Conservation (phyloP, 192 early-diverging fungal genomes). For the Backusella liffmaniae region DNA sequence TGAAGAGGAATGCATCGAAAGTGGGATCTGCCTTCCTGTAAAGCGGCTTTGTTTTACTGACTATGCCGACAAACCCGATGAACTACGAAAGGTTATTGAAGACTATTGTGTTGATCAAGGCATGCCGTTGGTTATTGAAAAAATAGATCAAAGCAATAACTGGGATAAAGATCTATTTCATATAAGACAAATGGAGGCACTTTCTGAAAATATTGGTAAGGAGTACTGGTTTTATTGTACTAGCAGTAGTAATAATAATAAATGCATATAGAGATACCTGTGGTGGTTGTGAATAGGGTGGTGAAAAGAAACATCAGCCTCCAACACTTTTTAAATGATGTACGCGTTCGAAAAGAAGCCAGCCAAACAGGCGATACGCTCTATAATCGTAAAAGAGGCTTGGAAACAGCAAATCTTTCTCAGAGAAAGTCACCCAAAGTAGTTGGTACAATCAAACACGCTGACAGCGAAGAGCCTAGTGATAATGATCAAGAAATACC, state of each 20-base stretch:
- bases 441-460: background rate
- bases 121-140: constrained; percentile 22
- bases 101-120: constrained; percentile 13
- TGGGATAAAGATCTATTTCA: constrained; percentile 12
- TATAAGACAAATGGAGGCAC: background rate
- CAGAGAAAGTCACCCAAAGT: background rate
- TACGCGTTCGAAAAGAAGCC: background rate
- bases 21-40: background rate
- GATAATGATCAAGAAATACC: background rate
- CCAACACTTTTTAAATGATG: background rate
- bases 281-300: background rate
- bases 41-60: background rate
- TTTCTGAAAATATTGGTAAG: background rate
- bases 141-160: background rate
- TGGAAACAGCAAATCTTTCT: background rate
- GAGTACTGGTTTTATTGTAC: no score
- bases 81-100: background rate
- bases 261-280: background rate
- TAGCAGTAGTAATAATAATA: background rate
- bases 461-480: background rate
- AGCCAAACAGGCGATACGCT: background rate
- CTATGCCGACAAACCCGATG: background rate
- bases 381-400: background rate
- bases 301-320: background rate
- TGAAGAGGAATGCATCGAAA: background rate